Conservation (phyloP, 2,329 filamentous ascomycete genomes). For the Alternaria infectoria region DNA sequence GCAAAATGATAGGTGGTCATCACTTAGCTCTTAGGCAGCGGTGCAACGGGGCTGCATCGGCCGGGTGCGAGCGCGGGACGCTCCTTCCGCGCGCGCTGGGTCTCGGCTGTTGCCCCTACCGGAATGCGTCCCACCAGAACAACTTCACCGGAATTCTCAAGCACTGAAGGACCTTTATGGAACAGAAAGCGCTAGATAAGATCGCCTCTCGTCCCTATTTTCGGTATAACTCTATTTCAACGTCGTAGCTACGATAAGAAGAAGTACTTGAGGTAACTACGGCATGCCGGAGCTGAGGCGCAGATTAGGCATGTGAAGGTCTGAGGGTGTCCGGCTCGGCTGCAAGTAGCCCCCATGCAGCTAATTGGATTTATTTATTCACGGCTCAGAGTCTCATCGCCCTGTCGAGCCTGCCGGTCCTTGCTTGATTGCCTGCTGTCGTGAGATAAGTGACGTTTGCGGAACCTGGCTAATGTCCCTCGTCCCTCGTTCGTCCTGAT, state of each 20-base stretch:
- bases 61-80: background rate
- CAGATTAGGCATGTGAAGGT: background rate
- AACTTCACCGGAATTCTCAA: background rate
- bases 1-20: background rate
- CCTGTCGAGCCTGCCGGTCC: background rate
- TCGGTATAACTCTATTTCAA: background rate
- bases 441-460: background rate
- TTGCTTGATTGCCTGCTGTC: background rate
- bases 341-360: background rate
- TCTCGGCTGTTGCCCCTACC: background rate
- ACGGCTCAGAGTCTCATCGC: background rate
- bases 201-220: background rate
- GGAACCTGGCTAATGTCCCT: background rate
- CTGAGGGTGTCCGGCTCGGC: background rate
- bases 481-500: background rate
- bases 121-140: background rate
- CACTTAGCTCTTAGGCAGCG: background rate
- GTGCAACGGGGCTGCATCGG: background rate
- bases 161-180: background rate
- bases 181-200: background rate
- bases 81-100: background rate
- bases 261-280: rapidly evolving
- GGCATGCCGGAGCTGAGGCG: background rate
- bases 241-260: background rate
- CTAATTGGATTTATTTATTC: background rate